phyloP scores from a whole-genome alignment of 257 asterid species.

The Solanum chiquidenum region DNA sequence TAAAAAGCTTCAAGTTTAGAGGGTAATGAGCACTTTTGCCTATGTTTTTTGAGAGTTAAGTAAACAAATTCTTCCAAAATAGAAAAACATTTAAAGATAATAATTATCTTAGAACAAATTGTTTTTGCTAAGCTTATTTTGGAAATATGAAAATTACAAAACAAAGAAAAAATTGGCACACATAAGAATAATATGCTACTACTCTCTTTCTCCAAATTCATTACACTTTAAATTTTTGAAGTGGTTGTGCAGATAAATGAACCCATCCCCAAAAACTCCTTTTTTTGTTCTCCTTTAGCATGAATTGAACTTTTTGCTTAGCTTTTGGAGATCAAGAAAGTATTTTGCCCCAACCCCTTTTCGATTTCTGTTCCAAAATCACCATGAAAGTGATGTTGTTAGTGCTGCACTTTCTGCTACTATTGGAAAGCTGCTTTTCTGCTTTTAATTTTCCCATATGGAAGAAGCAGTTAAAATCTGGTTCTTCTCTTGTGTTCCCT shows the following conservation, averaged over 20 bases:
- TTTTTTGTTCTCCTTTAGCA: not conserved
- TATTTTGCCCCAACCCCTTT: not conserved
- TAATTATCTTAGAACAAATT: not conserved
- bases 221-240: not conserved
- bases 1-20: too few species aligned
- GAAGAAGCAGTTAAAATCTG: not conserved
- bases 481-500: slow-evolving; percentile 68
- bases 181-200: not conserved
- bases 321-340: not conserved
- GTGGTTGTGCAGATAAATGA: not conserved
- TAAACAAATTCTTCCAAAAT: not conserved
- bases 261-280: not conserved
- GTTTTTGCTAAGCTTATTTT: not conserved
- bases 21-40: too few species aligned
- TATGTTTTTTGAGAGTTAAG: not conserved
- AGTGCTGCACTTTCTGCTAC: not conserved
- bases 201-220: not conserved
- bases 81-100: not conserved
- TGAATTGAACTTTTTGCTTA: not conserved
- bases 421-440: not conserved
- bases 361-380: not conserved
- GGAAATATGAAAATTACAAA: not conserved
- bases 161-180: not conserved
- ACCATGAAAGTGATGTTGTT: not conserved
- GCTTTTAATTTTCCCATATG: not conserved